phyloP scores from a whole-genome alignment of 2,329 filamentous ascomycete species.

The Alternaria novae-zelandiae region DNA sequence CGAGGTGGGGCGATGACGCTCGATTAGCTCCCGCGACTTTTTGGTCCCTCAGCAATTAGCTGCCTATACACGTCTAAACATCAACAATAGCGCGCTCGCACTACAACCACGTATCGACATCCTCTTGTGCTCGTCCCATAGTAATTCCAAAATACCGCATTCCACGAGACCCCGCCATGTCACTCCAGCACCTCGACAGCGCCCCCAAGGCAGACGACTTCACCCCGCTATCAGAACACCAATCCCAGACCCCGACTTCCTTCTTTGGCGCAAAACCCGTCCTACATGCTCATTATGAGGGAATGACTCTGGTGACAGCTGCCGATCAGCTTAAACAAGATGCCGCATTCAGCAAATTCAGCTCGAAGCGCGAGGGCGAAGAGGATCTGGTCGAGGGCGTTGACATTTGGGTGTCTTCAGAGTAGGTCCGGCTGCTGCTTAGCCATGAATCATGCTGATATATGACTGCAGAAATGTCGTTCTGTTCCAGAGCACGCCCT shows the following conservation, averaged over 20 bases:
- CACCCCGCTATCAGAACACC: slow-evolving; percentile 70
- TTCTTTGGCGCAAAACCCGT: slow-evolving; percentile 76
- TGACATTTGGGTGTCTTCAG: slow-evolving; percentile 57
- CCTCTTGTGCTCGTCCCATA: background rate
- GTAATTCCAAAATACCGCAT: too few species aligned
- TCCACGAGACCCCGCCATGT: slow-evolving; percentile 31
- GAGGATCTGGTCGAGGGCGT: slow-evolving; percentile 46
- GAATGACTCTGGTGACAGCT: slow-evolving; percentile 65
- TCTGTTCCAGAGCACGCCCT: slow-evolving; percentile 64
- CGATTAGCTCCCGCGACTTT: slow-evolving; percentile 27
- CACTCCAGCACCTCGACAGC: slow-evolving; percentile 59
- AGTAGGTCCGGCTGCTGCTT: slow-evolving; percentile 36
- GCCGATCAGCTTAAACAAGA: slow-evolving; percentile 62
- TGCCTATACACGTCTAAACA: background rate
- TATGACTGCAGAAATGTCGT: slow-evolving; percentile 57
- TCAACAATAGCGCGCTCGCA: background rate
- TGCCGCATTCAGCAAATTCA: slow-evolving; percentile 53
- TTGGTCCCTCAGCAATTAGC: slow-evolving; percentile 14
- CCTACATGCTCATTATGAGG: slow-evolving; percentile 67
- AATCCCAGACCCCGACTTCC: slow-evolving; percentile 72
- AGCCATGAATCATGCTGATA: background rate
- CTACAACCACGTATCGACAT: background rate
- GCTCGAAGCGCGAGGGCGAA: slow-evolving; percentile 27
- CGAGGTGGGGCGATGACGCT: slow-evolving; percentile 19
- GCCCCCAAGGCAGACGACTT: slow-evolving; percentile 67